Conservation (phyloP, 163 green algal genomes). For the Chlamydomonas reinhardtii region DNA sequence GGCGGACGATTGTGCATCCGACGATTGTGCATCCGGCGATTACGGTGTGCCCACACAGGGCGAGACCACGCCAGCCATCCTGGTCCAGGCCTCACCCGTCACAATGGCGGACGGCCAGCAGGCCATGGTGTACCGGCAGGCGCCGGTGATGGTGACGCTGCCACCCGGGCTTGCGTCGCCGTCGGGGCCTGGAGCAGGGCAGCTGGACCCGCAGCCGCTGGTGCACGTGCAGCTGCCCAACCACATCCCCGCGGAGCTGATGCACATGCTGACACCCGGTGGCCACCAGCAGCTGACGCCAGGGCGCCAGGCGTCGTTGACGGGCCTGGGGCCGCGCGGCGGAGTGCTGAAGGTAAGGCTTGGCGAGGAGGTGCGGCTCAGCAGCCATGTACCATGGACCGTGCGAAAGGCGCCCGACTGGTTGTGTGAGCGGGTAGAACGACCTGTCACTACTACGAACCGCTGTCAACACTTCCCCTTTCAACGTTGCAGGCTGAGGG, state of each 20-base stretch:
- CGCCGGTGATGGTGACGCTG: conserved; percentile 36
- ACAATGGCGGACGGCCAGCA: conserved; percentile 33
- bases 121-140: conserved; percentile 34
- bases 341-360: conserved; percentile 17
- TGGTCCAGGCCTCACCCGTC: conserved; percentile 37
- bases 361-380: not conserved
- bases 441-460: too few relatives aligned
- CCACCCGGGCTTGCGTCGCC: conserved; percentile 24
- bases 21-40: too few relatives aligned
- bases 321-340: not conserved
- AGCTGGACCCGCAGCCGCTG: conserved; percentile 24
- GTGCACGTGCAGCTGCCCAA: conserved; percentile 38
- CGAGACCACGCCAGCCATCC: conserved; percentile 44
- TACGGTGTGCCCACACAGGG: not conserved
- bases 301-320: not conserved
- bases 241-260: conserved; percentile 4
- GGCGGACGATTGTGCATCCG: too few relatives aligned
- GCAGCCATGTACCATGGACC: too few relatives aligned
- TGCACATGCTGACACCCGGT: conserved; percentile 17
- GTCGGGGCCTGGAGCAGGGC: not conserved
- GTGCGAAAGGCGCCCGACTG: too few relatives aligned
- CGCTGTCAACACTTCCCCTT: too few relatives aligned
- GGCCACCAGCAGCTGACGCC: conserved; percentile 17
- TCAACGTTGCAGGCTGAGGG: not conserved
- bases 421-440: too few relatives aligned